A percentile compares a stretch with the other conserved stretches of the same genome.
phyloP scores from a whole-genome alignment of 495 filamentous ascomycete species.

The Evernia prunastri region DNA sequence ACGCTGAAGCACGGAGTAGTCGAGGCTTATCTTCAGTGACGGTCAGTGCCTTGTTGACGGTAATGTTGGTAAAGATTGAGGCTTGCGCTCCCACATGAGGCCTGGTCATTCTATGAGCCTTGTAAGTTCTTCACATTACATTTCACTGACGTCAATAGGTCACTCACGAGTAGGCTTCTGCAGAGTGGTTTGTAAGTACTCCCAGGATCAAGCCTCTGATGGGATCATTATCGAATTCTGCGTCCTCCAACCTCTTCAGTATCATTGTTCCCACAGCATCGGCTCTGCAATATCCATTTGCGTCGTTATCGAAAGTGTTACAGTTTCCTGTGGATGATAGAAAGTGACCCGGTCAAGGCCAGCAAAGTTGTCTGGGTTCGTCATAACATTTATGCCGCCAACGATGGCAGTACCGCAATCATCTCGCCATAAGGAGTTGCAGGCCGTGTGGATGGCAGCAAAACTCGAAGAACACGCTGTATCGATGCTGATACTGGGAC shows the following conservation, averaged over 20 bases:
- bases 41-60: no score
- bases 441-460: constrained; percentile 63
- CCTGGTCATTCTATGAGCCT: no score
- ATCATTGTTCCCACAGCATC: constrained; percentile 67
- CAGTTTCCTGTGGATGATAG: constrained; percentile 66
- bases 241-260: constrained; percentile 70
- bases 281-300: constrained; percentile 72
- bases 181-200: constrained; percentile 68
- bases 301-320: constrained; percentile 69
- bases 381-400: constrained; percentile 73
- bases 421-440: constrained; percentile 65
- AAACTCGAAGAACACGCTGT: constrained; percentile 71
- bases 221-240: constrained; percentile 64
- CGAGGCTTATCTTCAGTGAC: constrained; percentile 51
- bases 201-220: constrained; percentile 62
- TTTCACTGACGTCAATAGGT: no score
- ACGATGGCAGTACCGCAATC: constrained; percentile 79
- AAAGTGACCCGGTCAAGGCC: constrained; percentile 78
- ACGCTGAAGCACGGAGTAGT: constrained; percentile 39
- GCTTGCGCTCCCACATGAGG: constrained; percentile 66
- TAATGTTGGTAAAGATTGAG: constrained; percentile 55
- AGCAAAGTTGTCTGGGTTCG: constrained; percentile 74
- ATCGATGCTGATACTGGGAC: constrained; percentile 66
- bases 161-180: constrained; percentile 67
- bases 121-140: no score